These are phyloP conservation scores for Diaporthe aspalathi DNA, from an alignment of 2,329 filamentous ascomycete genomes.

Conservation along the genomic window DNA sequence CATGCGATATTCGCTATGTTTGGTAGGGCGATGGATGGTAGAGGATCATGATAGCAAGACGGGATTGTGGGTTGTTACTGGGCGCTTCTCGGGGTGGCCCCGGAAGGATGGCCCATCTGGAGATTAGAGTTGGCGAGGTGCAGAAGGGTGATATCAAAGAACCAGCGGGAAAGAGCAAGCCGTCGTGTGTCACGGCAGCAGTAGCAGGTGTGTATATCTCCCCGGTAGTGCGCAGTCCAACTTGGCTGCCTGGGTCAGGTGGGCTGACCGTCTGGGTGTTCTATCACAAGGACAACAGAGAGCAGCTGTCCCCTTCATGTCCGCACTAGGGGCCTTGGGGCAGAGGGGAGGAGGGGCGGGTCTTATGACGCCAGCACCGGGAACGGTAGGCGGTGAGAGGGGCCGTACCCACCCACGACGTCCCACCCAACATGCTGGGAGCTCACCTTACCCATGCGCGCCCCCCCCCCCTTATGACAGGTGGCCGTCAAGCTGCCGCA, in stretches of 20 bases:
- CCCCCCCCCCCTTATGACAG: slow-evolving; percentile 5
- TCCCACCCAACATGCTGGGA: slow-evolving; percentile 1
- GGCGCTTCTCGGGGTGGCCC: neutral
- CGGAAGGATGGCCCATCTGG: slow-evolving; percentile 1
- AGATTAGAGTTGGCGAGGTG: too few relatives aligned
- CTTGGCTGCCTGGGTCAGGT: slow-evolving; percentile 29
- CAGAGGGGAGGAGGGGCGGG: too few relatives aligned
- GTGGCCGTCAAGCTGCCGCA: neutral
- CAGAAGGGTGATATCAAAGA: neutral
- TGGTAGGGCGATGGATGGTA: neutral
- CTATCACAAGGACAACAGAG: slow-evolving; percentile 25
- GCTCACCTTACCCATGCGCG: slow-evolving; percentile 6
- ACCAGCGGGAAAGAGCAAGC: neutral
- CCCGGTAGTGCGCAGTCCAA: neutral
- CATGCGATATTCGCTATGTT: slow-evolving; percentile 27
- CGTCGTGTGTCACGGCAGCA: neutral
- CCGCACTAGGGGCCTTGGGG: too few relatives aligned
- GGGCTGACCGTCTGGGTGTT: neutral
- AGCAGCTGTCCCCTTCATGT: slow-evolving; percentile 6
- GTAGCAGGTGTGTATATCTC: neutral
- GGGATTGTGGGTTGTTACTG: neutral
- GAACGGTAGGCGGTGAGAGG: slow-evolving; percentile 28
- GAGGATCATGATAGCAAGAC: slow-evolving; percentile 37
- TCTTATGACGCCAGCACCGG: slow-evolving; percentile 30
- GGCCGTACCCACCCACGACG: too few relatives aligned